Evolutionary conservation across 139 green algal genomes (phyloP).

Genomic region (Coelastrella sp.): DNA sequence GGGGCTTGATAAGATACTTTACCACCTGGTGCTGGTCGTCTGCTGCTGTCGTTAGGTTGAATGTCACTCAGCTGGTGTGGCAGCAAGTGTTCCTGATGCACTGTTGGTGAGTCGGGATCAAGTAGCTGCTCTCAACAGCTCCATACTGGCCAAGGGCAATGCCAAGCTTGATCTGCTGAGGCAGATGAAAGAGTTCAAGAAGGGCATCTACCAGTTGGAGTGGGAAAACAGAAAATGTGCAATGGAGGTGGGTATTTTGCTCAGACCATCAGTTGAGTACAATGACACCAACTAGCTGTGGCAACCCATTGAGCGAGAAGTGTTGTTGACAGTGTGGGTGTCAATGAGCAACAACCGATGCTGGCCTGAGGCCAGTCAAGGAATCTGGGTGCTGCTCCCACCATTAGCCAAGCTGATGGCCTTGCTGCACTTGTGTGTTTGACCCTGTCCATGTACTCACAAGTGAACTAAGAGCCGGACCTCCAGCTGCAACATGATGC

Average conservation of each 20-base stretch:
- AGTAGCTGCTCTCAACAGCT: constrained; percentile 68
- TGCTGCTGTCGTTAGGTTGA: constrained; percentile 46
- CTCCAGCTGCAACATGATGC: neutral
- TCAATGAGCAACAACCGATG: neutral
- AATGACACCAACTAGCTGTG: neutral
- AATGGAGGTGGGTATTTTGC: constrained; percentile 49
- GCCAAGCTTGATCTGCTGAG: constrained; percentile 68
- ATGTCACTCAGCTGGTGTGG: constrained; percentile 23
- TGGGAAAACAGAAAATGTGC: constrained; percentile 72
- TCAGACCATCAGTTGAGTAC: neutral
- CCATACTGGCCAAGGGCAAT: constrained; percentile 56
- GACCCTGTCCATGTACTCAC: too few relatives aligned
- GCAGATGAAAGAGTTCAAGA: constrained; percentile 85
- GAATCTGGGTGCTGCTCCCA: too few relatives aligned
- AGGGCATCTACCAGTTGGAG: constrained; percentile 78
- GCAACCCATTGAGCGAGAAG: neutral
- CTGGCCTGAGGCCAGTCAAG: too few relatives aligned
- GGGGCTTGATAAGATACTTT: neutral
- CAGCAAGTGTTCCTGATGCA: constrained; percentile 49
- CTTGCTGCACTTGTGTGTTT: too few relatives aligned
- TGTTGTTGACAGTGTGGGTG: neutral
- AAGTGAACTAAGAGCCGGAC: too few relatives aligned
- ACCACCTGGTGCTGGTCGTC: neutral
- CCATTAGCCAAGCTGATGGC: too few relatives aligned
- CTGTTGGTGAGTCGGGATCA: constrained; percentile 57